Evolutionary conservation across 495 filamentous ascomycete genomes (phyloP), one percentile per base, ranked within the genome.

Genomic region (Penicillium egyptiacum): DNA sequence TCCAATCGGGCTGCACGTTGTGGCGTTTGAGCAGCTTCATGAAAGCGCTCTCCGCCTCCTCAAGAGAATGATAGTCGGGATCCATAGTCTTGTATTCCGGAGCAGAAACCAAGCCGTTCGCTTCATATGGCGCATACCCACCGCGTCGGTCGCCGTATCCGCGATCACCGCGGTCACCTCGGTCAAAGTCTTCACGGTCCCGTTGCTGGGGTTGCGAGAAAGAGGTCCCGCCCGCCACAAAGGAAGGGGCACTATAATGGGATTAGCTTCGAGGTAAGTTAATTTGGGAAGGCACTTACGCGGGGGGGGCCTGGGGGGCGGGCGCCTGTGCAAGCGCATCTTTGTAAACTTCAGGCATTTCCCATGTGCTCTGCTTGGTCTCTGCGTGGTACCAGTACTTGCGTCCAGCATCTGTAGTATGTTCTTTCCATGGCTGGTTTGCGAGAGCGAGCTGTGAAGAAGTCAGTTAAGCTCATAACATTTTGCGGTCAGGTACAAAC

Each of bases 351-450:
- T 91, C 88, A 51, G 93, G 93, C 82, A 96, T 95, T 55, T 92
- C 88, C 94, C 94, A 98, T 48, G 89, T 89, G 71, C 90, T 98
- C 74, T 90, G 82, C 76, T 94, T 93, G 37, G 85, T 93, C 67
- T 96, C 88, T 3, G 85, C 88, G 69, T 98, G 91, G 69, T 89
- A 85, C 91, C 92, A 98, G 69, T 98, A 98, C 66, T 93, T 91
- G 61, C 87, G 83, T 23, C 92, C 95, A 52, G 85, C 89, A 55
- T 90, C 86, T 39, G 89, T 83, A 11, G 88, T 91, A 63, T 96
- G 91, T 71, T 96, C 92, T 63, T 92, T 96, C 91, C 91, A 98
- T 51, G 92, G 89, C 46, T 92, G 88, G 59, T 86, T 87, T 44
- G 88, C 81, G 33, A 96, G 76, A 46, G 91, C 92, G 56, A 89